Percentiles rank a stretch among this genome's conserved stretches.
Conservation (phyloP, 192 early-diverging fungal genomes). For the Neocallimastix lanati region DNA sequence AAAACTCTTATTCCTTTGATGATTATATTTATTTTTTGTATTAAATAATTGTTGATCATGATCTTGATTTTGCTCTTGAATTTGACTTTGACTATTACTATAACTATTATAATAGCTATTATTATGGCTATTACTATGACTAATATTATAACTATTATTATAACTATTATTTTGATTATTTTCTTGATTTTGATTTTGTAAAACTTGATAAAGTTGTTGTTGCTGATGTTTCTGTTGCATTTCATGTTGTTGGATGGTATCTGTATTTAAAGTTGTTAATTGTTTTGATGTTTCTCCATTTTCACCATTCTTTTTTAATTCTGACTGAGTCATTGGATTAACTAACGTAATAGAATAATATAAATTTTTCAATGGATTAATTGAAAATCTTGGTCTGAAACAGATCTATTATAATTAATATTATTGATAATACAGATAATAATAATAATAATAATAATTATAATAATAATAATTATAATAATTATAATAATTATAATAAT, state of each 20-base stretch:
- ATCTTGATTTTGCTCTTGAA: neutral
- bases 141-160: too few species aligned
- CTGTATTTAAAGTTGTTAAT: neutral
- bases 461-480: too few species aligned
- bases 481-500: too few species aligned
- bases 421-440: neutral
- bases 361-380: neutral
- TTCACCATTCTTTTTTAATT: neutral
- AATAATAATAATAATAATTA: too few species aligned
- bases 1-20: neutral
- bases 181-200: neutral
- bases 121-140: too few species aligned
- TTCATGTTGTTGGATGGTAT: neutral
- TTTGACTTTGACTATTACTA: neutral
- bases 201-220: neutral
- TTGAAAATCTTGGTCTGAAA: neutral
- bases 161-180: too few species aligned
- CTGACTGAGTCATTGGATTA: neutral
- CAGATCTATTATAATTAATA: neutral
- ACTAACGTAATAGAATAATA: neutral
- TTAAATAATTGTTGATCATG: too few species aligned
- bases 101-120: too few species aligned
- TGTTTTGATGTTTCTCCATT: neutral
- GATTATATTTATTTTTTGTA: neutral
- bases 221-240: neutral